phyloP scores from a whole-genome alignment of 257 asterid species.

The Ophiorrhiza pumila region DNA sequence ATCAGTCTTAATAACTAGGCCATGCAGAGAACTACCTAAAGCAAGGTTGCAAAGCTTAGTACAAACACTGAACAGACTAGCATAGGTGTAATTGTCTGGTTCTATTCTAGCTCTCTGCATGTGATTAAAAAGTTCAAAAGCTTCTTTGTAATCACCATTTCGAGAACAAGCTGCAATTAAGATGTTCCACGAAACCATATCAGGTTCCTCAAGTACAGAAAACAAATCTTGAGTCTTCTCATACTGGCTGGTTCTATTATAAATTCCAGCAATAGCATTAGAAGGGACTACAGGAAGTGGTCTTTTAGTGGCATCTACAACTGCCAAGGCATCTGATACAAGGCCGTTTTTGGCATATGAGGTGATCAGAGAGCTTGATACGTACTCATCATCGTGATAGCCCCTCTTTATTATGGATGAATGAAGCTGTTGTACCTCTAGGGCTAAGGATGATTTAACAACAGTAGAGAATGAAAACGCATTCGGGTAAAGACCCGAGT shows the following conservation, averaged over 20 bases:
- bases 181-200: constrained; percentile 71
- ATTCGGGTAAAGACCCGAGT: constrained; percentile 49
- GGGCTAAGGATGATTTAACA: constrained; percentile 39
- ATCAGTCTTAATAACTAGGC: constrained; percentile 46
- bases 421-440: constrained; percentile 67
- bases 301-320: constrained; percentile 24
- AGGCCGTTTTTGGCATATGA: constrained; percentile 58
- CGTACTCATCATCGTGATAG: constrained; percentile 47
- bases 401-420: constrained; percentile 58
- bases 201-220: constrained; percentile 67
- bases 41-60: constrained; percentile 57
- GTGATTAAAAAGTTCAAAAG: constrained; percentile 62
- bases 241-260: constrained; percentile 55
- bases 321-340: constrained; percentile 47
- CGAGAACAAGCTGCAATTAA: constrained; percentile 87
- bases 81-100: constrained; percentile 74
- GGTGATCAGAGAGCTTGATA: constrained; percentile 57
- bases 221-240: constrained; percentile 73
- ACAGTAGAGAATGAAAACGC: constrained; percentile 57
- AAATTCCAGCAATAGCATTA: constrained; percentile 62
- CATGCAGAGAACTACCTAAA: constrained; percentile 77
- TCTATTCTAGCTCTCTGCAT: constrained; percentile 46
- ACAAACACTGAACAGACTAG: constrained; percentile 72
- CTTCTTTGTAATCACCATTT: constrained; percentile 65
- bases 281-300: constrained; percentile 46